Evolutionary conservation across 352 stramenopile genomes (phyloP), one percentile per base, ranked within the genome.

Genomic region (Phytophthora macrochlamydospora): DNA sequence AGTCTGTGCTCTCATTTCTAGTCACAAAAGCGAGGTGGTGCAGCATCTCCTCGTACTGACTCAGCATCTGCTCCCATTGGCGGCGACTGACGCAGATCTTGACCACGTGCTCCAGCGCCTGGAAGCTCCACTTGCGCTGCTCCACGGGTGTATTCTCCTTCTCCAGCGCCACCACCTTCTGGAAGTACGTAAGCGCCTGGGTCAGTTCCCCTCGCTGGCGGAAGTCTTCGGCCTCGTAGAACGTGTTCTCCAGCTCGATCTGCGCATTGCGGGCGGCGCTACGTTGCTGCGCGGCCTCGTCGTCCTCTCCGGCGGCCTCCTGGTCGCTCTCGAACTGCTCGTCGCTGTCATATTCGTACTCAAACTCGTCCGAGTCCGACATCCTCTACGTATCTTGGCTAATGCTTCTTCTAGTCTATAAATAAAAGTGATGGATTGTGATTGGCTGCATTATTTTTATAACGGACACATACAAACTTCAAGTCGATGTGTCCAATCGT

Each of bases 211-310:
- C 18, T 30, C 83, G 83, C 50, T 91, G 82, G 7, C 85, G 86
- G 51, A 89, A 91, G 59, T 96, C 90, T 56, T 97, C 91, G 57
- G 89, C 90, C 65, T 97, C 92, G 64, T 97, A 97, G 56, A 96
- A 98, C 24, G 89, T 93, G 73, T 97, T 97, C 64, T 98, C 81
- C 49, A 91, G 73, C 62, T 71, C 62, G 56, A 92, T 90, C 45
- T 83, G 71, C 56, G 77, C 70, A 54, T 89, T 73, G 29, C 81
- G 83, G 31, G 78, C 72, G 28, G 73, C 88, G 58, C 72, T 89
- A 46, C 69, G 71, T 51, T 78, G 64, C 13, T 61, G 45, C 1
- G 42, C 56, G 37, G 76, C 64, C 3, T 63, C 62, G 7, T 68
- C 62, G 53, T 78, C 91, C 42, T 87, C 83, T 45, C 58, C 67